These are phyloP conservation scores for Schoenoplectus tabernaemontani DNA, from an alignment of 202 grass and related monocot species.

Conservation along the genomic window DNA sequence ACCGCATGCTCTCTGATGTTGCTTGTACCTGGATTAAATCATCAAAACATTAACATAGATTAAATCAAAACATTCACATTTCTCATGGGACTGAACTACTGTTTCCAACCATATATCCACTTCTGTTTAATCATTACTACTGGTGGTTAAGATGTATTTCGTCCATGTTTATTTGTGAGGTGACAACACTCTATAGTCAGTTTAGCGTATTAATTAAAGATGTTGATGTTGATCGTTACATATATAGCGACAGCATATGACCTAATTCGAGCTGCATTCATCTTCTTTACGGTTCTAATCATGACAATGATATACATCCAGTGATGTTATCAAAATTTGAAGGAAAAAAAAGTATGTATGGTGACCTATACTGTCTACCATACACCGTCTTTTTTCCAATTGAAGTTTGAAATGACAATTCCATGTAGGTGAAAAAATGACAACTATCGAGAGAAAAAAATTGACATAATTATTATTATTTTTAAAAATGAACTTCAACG, in stretches of 20 bases:
- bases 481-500: neutral
- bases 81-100: neutral
- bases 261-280: neutral
- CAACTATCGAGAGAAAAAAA: neutral
- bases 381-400: neutral
- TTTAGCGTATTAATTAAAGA: slow-evolving; percentile 3
- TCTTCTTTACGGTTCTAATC: neutral
- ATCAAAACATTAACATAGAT: too few relatives aligned
- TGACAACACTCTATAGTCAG: neutral
- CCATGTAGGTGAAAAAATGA: neutral
- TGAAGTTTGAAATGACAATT: neutral
- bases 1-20: too few relatives aligned
- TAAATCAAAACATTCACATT: neutral
- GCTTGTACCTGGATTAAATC: too few relatives aligned
- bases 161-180: neutral
- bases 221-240: neutral
- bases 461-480: neutral
- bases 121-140: neutral
- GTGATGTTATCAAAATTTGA: neutral
- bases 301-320: neutral
- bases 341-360: neutral
- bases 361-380: neutral
- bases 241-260: neutral
- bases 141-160: neutral
- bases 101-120: neutral